These are phyloP conservation scores for Juncus effusus DNA, from an alignment of 176 grass and related monocot genomes.

Conservation along the genomic window DNA sequence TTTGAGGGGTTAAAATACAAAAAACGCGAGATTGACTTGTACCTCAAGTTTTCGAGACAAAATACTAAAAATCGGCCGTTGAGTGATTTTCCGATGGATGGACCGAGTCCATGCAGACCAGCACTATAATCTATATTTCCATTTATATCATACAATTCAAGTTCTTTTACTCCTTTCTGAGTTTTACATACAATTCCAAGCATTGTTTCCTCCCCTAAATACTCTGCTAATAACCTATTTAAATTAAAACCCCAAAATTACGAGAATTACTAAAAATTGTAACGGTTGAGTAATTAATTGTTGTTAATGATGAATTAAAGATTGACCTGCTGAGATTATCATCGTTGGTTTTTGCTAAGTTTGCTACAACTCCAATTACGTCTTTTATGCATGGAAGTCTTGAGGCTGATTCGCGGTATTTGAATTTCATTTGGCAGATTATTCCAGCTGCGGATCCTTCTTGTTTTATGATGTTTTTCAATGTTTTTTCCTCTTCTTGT, in stretches of 20 bases:
- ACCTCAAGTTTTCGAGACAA: conserved; percentile 90
- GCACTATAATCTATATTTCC: conserved; percentile 50
- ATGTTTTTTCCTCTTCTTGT: conserved; percentile 39
- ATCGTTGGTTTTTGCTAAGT: conserved; percentile 64
- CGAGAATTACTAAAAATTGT: not conserved
- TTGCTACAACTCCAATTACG: conserved; percentile 70
- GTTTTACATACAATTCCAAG: conserved; percentile 85
- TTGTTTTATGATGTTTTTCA: conserved; percentile 47
- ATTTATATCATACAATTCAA: conserved; percentile 73
- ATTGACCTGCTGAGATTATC: conserved; percentile 69
- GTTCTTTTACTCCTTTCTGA: conserved; percentile 51
- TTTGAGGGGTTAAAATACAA: not conserved
- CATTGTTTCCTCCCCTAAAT: conserved; percentile 79
- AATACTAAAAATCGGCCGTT: conserved; percentile 66
- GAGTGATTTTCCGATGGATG: conserved; percentile 37
- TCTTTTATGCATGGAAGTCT: conserved; percentile 45
- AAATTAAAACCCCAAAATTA: conserved; percentile 34
- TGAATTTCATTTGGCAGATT: conserved; percentile 56
- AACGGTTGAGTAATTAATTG: not conserved
- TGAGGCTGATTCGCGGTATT: conserved; percentile 23
- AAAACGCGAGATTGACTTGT: not conserved
- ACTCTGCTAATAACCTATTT: conserved; percentile 67
- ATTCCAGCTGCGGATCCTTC: conserved; percentile 45
- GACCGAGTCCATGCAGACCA: conserved; percentile 57
- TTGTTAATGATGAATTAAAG: conserved; percentile 26